These are phyloP conservation scores for Caloboletus inedulis DNA, from an alignment of 1,284 basidiomycete genomes.

Conservation along the genomic window DNA sequence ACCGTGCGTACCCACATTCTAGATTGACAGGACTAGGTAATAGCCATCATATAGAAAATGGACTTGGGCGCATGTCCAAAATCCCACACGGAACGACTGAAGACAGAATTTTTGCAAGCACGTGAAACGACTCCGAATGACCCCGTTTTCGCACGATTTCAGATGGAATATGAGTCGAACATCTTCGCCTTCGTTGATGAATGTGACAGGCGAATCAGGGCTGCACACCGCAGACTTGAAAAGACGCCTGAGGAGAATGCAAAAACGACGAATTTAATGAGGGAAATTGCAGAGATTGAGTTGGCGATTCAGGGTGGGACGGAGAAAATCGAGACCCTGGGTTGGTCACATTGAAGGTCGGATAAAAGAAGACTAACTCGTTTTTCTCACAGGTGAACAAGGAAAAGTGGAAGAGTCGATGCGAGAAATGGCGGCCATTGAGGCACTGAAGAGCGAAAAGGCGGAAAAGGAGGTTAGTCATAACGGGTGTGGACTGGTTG, in stretches of 20 bases:
- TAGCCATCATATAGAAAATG: conserved; percentile 81
- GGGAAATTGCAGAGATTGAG: conserved; percentile 99
- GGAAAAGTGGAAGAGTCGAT: conserved; percentile 99
- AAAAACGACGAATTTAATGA: conserved; percentile 97
- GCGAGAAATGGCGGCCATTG: conserved; percentile 95
- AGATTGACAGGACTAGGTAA: conserved; percentile 6
- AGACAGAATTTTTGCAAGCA: conserved; percentile 86
- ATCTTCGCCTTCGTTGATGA: conserved; percentile 97
- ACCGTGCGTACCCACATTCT: conserved; percentile 63
- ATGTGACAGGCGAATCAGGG: conserved; percentile 93
- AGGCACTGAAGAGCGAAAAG: conserved; percentile 96
- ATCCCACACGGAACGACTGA: conserved; percentile 92
- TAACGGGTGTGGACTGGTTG: not conserved
- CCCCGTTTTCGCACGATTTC: conserved; percentile 79
- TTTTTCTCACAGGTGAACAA: conserved; percentile 68
- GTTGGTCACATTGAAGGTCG: conserved; percentile 41
- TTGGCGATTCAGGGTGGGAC: conserved; percentile 97
- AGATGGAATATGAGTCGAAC: conserved; percentile 93
- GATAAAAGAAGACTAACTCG: conserved; percentile 12
- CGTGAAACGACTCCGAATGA: conserved; percentile 72
- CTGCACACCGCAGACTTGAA: conserved; percentile 92
- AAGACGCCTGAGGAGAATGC: conserved; percentile 99
- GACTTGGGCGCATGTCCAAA: conserved; percentile 97
- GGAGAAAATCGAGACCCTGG: conserved; percentile 94
- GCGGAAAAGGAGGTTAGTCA: conserved; percentile 83